These are phyloP conservation scores for Aspergillus ibericus DNA, from an alignment of 2,329 filamentous ascomycete genomes.

Conservation along the genomic window DNA sequence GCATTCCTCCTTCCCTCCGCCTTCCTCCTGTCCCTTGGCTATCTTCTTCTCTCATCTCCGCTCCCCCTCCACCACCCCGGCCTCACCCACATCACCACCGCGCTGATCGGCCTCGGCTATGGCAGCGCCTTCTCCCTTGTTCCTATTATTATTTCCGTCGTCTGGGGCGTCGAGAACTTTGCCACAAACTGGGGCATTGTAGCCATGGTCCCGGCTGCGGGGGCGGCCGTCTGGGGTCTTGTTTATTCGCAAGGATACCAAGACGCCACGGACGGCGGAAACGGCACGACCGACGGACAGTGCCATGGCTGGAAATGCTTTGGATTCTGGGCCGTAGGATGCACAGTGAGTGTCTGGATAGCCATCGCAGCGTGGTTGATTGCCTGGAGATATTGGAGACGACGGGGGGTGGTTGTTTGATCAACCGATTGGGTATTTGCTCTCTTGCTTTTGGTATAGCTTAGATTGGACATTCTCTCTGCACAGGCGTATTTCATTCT, in stretches of 20 bases:
- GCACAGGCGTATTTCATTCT: too few relatives aligned
- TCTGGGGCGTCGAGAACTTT: constrained; percentile 98
- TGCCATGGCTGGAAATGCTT: constrained; percentile 86
- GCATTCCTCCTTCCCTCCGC: constrained; percentile 76
- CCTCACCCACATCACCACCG: constrained; percentile 82
- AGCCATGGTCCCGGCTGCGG: constrained; percentile 83
- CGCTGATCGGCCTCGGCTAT: constrained; percentile 84
- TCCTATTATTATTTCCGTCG: constrained; percentile 91
- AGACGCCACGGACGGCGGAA: constrained; percentile 44
- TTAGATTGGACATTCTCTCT: too few relatives aligned
- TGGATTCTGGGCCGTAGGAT: constrained; percentile 81
- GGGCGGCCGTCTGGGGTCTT: constrained; percentile 85
- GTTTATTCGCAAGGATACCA: constrained; percentile 67
- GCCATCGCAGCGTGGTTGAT: constrained; percentile 70
- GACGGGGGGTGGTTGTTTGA: constrained; percentile 69
- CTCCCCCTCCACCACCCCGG: constrained; percentile 74
- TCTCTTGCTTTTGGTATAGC: too few relatives aligned
- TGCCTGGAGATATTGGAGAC: constrained; percentile 85
- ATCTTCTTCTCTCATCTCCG: constrained; percentile 76
- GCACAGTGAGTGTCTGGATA: constrained; percentile 69
- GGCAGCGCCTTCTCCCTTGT: constrained; percentile 87
- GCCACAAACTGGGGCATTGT: constrained; percentile 97
- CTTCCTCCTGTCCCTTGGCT: constrained; percentile 70
- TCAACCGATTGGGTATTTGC: not conserved
- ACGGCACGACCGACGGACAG: constrained; percentile 51